phyloP scores from a whole-genome alignment of 2,329 filamentous ascomycete species.

The Lachnum nothofagi region DNA sequence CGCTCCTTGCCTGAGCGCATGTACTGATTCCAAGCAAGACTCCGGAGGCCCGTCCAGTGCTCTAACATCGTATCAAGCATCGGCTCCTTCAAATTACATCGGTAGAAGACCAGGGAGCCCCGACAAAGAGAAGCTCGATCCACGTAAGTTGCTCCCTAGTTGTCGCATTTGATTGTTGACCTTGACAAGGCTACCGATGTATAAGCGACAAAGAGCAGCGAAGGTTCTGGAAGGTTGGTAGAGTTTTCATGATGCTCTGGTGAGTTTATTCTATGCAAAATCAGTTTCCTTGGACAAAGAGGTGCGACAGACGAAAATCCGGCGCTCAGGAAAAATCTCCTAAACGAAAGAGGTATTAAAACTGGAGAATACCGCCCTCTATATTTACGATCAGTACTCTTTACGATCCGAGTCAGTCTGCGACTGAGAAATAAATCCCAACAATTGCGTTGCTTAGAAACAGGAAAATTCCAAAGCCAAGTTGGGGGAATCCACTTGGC shows the following conservation, averaged over 20 bases:
- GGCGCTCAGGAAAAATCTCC: no score
- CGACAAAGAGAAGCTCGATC: constrained; percentile 10
- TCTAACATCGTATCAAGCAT: background rate
- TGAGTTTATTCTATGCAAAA: no score
- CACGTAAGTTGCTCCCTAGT: constrained; percentile 1
- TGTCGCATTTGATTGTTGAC: background rate
- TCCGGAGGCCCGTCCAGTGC: background rate
- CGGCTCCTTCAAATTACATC: background rate
- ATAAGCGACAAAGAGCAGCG: constrained; percentile 14
- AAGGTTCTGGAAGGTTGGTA: constrained; percentile 22
- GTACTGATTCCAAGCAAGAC: background rate
- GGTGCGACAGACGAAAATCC: no score
- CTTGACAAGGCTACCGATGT: constrained; percentile 15
- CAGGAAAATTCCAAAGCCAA: no score
- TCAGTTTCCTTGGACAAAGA: no score
- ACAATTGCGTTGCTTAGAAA: no score
- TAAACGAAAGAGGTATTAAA: no score
- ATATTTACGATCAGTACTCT: no score
- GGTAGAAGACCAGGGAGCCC: constrained; percentile 1
- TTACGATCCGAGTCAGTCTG: no score
- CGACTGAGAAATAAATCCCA: no score
- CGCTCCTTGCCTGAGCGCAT: background rate
- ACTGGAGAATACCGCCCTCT: no score
- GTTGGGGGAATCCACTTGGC: no score
- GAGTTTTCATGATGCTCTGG: constrained; percentile 28